Conservation (phyloP, 106 monocot species). For the Platanthera guangdongensis region DNA sequence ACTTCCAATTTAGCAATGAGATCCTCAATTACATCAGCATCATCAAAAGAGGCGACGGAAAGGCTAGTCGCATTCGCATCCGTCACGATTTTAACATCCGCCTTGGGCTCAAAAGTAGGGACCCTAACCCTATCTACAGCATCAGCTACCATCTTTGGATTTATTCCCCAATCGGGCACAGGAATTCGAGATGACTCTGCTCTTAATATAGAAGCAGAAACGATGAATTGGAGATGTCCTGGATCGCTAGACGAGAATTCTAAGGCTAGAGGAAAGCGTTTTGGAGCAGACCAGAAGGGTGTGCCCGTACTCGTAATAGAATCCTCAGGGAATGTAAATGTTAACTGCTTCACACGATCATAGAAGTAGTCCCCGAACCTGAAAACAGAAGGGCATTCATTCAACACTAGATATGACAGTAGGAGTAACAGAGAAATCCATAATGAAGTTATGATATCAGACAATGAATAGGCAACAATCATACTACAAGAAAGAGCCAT, state of each 20-base stretch:
- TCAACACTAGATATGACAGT: background rate
- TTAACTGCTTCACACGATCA: conserved; percentile 13
- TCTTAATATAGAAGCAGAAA: conserved; percentile 11
- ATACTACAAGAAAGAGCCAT: background rate
- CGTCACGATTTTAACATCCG: conserved; percentile 5
- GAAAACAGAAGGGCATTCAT: background rate
- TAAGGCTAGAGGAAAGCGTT: conserved; percentile 6
- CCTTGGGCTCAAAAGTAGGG: conserved; percentile 7
- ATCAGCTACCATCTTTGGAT: conserved; percentile 4
- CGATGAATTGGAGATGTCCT: conserved; percentile 9
- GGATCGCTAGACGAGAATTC: conserved; percentile 5
- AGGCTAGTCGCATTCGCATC: background rate
- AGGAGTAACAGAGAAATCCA: background rate
- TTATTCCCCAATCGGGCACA: conserved; percentile 11
- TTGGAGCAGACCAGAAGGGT: conserved; percentile 12
- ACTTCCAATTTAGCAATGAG: conserved; percentile 10
- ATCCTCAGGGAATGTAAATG: conserved; percentile 11
- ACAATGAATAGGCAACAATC: background rate
- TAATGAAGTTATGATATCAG: background rate
- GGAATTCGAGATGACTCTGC: conserved; percentile 5
- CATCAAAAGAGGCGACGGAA: background rate
- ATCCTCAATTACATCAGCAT: conserved; percentile 9
- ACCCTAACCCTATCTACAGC: background rate
- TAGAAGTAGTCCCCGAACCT: conserved; percentile 13
- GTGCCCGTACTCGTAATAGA: background rate